These are phyloP conservation scores for Cercophora samala DNA, from an alignment of 495 filamentous ascomycete genomes.

Conservation along the genomic window DNA sequence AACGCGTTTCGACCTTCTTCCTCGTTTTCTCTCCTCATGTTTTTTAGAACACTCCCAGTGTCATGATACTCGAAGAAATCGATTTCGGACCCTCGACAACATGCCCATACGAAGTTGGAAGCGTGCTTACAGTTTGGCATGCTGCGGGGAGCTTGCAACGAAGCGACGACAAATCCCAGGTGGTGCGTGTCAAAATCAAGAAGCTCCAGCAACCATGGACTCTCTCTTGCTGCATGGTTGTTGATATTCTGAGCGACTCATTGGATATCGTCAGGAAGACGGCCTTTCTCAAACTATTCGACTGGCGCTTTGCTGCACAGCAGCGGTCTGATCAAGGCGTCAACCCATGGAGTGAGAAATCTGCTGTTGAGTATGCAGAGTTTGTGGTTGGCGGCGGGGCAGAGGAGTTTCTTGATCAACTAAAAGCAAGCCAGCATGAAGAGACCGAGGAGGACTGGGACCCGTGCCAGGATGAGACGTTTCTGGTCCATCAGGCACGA, in stretches of 20 bases:
- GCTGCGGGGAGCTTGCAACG: background rate
- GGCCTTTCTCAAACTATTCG: constrained; percentile 32
- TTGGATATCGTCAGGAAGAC: background rate
- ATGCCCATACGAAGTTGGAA: background rate
- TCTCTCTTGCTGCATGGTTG: constrained; percentile 29
- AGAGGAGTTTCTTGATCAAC: background rate
- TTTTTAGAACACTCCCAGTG: background rate
- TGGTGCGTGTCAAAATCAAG: constrained; percentile 17
- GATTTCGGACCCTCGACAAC: background rate
- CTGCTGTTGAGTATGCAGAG: background rate
- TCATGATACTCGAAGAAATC: background rate
- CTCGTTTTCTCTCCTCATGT: background rate
- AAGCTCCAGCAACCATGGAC: constrained; percentile 32
- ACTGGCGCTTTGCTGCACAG: constrained; percentile 34
- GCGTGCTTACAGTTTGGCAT: background rate
- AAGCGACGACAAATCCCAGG: background rate
- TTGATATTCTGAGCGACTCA: constrained; percentile 19
- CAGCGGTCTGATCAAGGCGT: constrained; percentile 25
- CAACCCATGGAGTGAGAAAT: constrained; percentile 18
- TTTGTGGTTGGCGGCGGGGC: background rate
- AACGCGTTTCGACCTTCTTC: background rate
- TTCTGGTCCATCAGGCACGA: background rate
- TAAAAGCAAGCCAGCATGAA: background rate
- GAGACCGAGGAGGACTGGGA: constrained; percentile 23
- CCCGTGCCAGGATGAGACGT: background rate